Base-by-base conservation (phyloP, 2,329 filamentous ascomycete genomes). In the Aspergillus brasiliensis region DNA sequence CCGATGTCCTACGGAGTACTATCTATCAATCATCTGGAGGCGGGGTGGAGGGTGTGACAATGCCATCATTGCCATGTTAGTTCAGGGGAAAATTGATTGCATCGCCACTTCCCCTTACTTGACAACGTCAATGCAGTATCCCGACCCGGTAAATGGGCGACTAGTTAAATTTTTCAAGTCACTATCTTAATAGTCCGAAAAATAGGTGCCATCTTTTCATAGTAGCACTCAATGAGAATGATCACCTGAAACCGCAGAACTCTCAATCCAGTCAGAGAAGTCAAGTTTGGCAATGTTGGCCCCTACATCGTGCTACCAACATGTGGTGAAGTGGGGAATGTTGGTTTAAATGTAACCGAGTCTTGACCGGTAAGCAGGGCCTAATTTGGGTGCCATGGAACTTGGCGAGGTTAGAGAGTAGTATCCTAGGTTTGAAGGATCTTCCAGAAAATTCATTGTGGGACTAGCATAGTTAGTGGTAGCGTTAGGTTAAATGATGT, bases 401-500 rank as follows among this genome's bases (percentile, higher is more conserved):
- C 2, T 49, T 49, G n/a, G 46, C 8, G 46, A 46, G 28, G 19
- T 25, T 49, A 49, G 19, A 19, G 17, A 42, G 21, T n/a, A 49
- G 6, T 8, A 13, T 11, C 23, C 8, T 49, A 49, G 5, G n/a
- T 49, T 49, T 10, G 46, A 49, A 27, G 17, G 25, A 49, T 31
- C 10, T 48, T 49, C 46, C 28, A 49, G 46, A 49, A 49, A 49
- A 49, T 28, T 49, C 46, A 31, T 25, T 49, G 46, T 27, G 46
- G 46, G 46, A 49, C 25, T 28, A 31, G 46, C 19, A 46, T 46
- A 46, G 31, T 5, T 13, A 34, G 13, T 34, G 13, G 31, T 34
- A 34, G 31, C 31, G 31, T 34, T 34, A 34, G 11, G 31, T 34
- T 34, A 13, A 34, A n/a, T n/a, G n/a, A n/a, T n/a, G n/a, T n/a